A percentile compares a stretch with the other conserved stretches of the same genome.
These are phyloP conservation scores for Chrysophaeum taylorii DNA, from an alignment of 352 stramenopile species.

Conservation along the genomic window DNA sequence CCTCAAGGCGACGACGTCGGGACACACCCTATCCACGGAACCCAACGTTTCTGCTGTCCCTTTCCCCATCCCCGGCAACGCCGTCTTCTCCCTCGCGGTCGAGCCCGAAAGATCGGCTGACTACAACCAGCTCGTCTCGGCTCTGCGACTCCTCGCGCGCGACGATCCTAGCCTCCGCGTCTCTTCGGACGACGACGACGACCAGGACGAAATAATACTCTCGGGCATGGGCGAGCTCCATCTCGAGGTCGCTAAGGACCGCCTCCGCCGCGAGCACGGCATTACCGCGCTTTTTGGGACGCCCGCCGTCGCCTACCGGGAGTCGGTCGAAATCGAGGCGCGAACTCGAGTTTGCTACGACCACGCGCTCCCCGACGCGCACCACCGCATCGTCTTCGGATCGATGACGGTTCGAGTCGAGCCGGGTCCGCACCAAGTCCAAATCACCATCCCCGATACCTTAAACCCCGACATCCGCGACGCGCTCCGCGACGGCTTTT, in stretches of 20 bases:
- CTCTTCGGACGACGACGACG: conserved; percentile 31
- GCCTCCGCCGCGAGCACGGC: conserved; percentile 71
- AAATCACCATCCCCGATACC: neutral
- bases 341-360: neutral
- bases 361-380: neutral
- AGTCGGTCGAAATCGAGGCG: conserved; percentile 51
- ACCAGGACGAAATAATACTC: conserved; percentile 27
- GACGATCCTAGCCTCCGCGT: conserved; percentile 64
- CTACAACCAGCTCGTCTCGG: conserved; percentile 68
- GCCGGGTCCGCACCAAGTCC: neutral
- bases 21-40: too few relatives aligned
- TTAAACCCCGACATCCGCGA: neutral
- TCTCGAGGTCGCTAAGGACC: conserved; percentile 80
- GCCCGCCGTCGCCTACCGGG: conserved; percentile 75
- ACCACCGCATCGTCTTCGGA: neutral
- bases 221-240: conserved; percentile 80
- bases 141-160: conserved; percentile 48
- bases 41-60: too few relatives aligned
- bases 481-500: neutral
- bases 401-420: neutral
- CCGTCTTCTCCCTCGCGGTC: conserved; percentile 76
- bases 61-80: too few relatives aligned
- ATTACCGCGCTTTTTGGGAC: conserved; percentile 62
- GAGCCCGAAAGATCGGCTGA: conserved; percentile 68
- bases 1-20: conserved; percentile 24